Evolutionary conservation across 805 yeast genomes (phyloP), one percentile per base, ranked within the genome.

Genomic region (Kuraishia ogatae): DNA sequence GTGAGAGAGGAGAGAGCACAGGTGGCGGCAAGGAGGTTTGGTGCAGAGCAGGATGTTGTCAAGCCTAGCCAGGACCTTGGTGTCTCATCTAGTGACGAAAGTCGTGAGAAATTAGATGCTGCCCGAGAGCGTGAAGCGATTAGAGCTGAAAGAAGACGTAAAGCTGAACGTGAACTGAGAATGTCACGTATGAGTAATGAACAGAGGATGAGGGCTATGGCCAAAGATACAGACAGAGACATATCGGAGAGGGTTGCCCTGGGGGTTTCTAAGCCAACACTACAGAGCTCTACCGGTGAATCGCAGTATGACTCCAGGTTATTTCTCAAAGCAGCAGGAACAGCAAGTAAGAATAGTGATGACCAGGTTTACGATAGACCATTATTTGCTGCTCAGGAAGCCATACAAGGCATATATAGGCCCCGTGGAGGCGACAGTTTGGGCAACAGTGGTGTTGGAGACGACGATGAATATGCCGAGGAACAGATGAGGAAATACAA

Each of bases 321-420:
- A 39, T 84, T 76, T 59, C 66, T 79, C 10, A 75, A 74, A 28
- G 79, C 79, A 1, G 66, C 69, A 10, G 62, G 65, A 1, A 68
- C 80, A 1, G 73, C 73, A 46, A 63, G 72, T 1, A 62, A 66
- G 21, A 65, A 64, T 24, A 63, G 69, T 49, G 79, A 74, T 26
- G 83, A 77, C 53, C 82, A 78, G 60, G 68, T 82, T 2, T 85
- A 85, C 60, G 86, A 82, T 58, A 74, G 66, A 53, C 84, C 89
- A 1, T 65, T 86, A 24, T 85, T 84, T 63, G 69, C 71, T 46
- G 78, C 74, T 2, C 82, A 80, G 54, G 80, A 77, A 54, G 81
- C 78, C 3, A 67, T 81, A 7, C 73, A 74, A 50, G 75, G 71
- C 53, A 72, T 83, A 15, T 83, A 82, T 61, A 70, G 79, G 56